Percentiles rank a stretch among this genome's conserved stretches.
phyloP scores from a whole-genome alignment of 2,329 filamentous ascomycete species.

The Arthrinium puccinioides region DNA sequence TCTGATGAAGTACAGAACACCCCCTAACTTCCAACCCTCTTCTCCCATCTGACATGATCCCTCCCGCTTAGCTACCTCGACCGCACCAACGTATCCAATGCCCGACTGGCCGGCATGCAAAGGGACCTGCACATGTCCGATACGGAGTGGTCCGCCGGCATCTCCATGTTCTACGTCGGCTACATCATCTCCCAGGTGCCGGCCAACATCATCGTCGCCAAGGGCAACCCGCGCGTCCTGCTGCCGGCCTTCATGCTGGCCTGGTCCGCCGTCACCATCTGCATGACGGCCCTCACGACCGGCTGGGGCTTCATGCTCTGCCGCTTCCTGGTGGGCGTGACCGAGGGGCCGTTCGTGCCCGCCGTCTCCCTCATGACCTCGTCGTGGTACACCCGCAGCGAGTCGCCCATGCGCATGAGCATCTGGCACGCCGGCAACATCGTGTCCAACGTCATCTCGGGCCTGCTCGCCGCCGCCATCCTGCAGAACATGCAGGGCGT shows the following conservation, averaged over 20 bases:
- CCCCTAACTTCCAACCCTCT: background rate
- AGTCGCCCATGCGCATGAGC: constrained; percentile 34
- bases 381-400: constrained; percentile 39
- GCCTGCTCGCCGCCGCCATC: constrained; percentile 34
- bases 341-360: constrained; percentile 34
- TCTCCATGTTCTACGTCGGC: constrained; percentile 36
- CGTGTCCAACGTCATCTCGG: constrained; percentile 35
- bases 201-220: constrained; percentile 37
- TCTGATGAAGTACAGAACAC: constrained; percentile 17
- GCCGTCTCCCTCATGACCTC: constrained; percentile 37
- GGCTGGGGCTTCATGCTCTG: constrained; percentile 22
- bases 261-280: constrained; percentile 34
- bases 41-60: background rate
- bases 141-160: constrained; percentile 29
- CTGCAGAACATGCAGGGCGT: constrained; percentile 34
- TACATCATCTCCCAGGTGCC: constrained; percentile 39
- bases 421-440: constrained; percentile 38
- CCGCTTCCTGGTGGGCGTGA: constrained; percentile 23
- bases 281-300: constrained; percentile 31
- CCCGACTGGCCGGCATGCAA: constrained; percentile 28
- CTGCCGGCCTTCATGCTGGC: constrained; percentile 31
- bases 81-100: constrained; percentile 41
- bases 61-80: constrained; percentile 36
- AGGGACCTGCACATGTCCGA: constrained; percentile 26
- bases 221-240: constrained; percentile 25